Evolutionary conservation across 2,329 filamentous ascomycete species (phyloP).

Genomic region (Nigrospora osmanthi): DNA sequence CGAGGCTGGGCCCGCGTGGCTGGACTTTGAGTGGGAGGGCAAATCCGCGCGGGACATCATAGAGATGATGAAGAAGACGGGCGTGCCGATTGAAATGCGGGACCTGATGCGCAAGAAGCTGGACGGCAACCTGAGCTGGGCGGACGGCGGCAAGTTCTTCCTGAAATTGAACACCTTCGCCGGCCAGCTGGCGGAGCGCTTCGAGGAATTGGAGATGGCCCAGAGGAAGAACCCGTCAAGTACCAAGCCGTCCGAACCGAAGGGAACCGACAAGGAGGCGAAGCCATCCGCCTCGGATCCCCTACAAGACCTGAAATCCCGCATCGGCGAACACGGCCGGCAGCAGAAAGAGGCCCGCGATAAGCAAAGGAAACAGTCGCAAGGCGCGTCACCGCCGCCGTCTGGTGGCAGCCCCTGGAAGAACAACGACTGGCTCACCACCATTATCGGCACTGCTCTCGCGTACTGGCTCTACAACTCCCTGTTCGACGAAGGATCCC

Average conservation of each 20-base stretch:
- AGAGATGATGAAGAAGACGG: constrained; percentile 7
- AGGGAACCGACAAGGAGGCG: not conserved
- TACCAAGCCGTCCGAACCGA: not conserved
- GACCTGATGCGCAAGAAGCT: constrained; percentile 7
- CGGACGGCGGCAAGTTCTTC: constrained; percentile 9
- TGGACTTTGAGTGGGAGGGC: not conserved
- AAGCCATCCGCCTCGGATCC: not conserved
- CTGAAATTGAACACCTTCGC: constrained; percentile 9
- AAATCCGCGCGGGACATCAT: constrained; percentile 3
- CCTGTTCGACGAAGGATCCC: constrained; percentile 31
- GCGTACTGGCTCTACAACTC: constrained; percentile 37
- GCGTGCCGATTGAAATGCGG: constrained; percentile 10
- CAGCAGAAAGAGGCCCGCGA: not conserved
- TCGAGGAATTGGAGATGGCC: not conserved
- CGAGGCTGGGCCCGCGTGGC: not conserved
- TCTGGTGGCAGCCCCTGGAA: constrained; percentile 7
- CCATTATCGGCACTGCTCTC: constrained; percentile 42
- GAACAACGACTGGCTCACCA: constrained; percentile 28
- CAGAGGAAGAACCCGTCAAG: not conserved
- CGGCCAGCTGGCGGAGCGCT: constrained; percentile 6
- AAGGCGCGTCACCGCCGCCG: constrained; percentile 5
- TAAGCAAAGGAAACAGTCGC: not conserved
- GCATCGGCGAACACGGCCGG: not conserved
- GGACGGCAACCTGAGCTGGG: constrained; percentile 1
- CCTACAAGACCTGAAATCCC: not conserved